Evolutionary conservation across 2,329 filamentous ascomycete genomes (phyloP), one percentile per base, ranked within the genome.

Genomic region (Exserohilum rostratum): DNA sequence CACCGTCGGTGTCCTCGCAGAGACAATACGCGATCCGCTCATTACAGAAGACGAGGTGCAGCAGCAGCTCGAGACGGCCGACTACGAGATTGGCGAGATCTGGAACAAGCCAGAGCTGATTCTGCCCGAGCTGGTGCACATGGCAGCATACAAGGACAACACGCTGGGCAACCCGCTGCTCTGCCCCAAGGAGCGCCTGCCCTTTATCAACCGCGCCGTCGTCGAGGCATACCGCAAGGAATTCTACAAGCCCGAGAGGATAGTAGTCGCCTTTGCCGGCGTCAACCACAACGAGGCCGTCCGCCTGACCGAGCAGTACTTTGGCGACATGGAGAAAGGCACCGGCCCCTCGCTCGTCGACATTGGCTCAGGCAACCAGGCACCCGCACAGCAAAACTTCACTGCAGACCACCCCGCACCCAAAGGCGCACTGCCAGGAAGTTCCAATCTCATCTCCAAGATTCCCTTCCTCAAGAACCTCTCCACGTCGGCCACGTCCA

Each of bases 51-150:
- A 90, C 17, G 95, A 99, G 77, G 90, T 99, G 0, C 78, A 83
- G 17, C 87, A 92, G 73, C 95, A 99, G 78, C 81, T 99, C 18
- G 87, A 90, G 72, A 98, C 93, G 6, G 95, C 93, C 7, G 87
- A 93, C 47, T 99, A 98, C 73, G 95, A 99, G 78, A 95, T 99
- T 74, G 87, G 87, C 20, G 95, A 98, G 80, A 98, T 99, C 52
- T 99, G 95, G 95, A 89, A 89, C 66, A 98, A 96, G 82, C 93
- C 95, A 0, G 93, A 98, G 70, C 84, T 99, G 51, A 98, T 99
- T 65, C 80, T 99, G 57, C 95, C 95, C 0, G 95, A 99, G 78
- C 79, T 99, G 65, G 89, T 98, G 33, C 95, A 99, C 76, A 95
- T 93, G 80, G 92, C 95, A 9, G 95, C 93, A 2, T 99, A 91